Evolutionary conservation across 1,284 basidiomycete species (phyloP), one percentile per base, ranked within the genome.

Genomic region (Wallemia ichthyophaga): DNA sequence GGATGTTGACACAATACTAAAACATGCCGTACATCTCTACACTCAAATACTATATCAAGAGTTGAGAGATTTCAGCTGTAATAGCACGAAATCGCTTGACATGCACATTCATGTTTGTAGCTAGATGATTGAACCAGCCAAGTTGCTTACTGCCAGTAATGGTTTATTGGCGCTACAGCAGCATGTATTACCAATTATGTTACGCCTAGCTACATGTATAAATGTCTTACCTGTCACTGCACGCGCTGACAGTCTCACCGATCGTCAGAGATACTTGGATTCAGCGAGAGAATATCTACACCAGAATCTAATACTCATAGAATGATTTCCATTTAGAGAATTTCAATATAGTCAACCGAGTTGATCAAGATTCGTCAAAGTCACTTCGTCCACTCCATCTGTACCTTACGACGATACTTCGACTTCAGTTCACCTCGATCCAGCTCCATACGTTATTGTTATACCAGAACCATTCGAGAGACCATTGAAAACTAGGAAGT

Each of bases 211-310:
- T 21, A 72, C 74, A 25, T 78, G 82, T 60, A 75, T 76, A 58
- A 85, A 86, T 64, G 75, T 86, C 15, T 73, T 86, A 28, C 83
- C 84, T 53, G 75, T 86, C 58, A 75, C 86, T 62, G 80, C 79
- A 13, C 81, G 73, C 60, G 73, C 82, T 2, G 84, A 86, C 67
- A 81, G 80, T 25, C 72, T 85, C 61, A 85, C 84, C 33, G 80
- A 85, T 66, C 77, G 77, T 80, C 84, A 66, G 64, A 27, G 60
- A 48, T 48, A 15, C 37, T 48, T 11, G 37, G 37, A 11, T 21
- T 48, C 13, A 48, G n/a, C n/a, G 37, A 48, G 13, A 48, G 37
- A 21, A 19, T 19, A 48, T 48, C 37, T 11, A 48, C 37, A 11
- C 37, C 37, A 17, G 61, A 25, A 64, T 63, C 60, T 55, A 56